Conservation (phyloP, 306 rosid species). For the Castanea crenata region DNA sequence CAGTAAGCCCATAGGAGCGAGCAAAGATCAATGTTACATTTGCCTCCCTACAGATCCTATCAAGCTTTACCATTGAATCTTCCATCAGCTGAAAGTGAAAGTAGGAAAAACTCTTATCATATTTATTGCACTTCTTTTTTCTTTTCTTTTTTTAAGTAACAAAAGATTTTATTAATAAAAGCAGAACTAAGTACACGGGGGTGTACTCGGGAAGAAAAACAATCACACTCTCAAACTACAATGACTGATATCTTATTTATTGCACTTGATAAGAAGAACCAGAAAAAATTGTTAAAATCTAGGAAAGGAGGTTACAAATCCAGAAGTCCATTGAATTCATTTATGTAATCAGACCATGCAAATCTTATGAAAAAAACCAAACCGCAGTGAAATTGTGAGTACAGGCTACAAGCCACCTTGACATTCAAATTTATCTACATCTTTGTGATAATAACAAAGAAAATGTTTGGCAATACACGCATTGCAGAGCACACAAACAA, state of each 20-base stretch:
- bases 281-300: neutral
- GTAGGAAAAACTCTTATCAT: neutral
- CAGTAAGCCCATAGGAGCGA: conserved; percentile 95
- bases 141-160: no score
- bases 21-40: conserved; percentile 76
- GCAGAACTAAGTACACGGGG: no score
- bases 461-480: neutral
- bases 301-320: neutral
- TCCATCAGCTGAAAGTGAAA: conserved; percentile 52
- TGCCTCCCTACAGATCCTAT: conserved; percentile 75
- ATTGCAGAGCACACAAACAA: neutral
- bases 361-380: conserved; percentile 15
- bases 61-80: conserved; percentile 85
- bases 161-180: no score
- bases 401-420: neutral
- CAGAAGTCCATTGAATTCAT: conserved; percentile 19
- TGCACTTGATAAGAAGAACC: conserved; percentile 1
- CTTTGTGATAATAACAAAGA: neutral
- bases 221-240: no score
- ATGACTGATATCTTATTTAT: conserved; percentile 19
- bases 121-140: conserved; percentile 10
- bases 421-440: neutral
- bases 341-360: neutral
- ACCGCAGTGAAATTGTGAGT: neutral
- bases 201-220: no score